These are phyloP conservation scores for Hawksworthiomyces lignivorus DNA, from an alignment of 2,329 filamentous ascomycete species.

Conservation along the genomic window DNA sequence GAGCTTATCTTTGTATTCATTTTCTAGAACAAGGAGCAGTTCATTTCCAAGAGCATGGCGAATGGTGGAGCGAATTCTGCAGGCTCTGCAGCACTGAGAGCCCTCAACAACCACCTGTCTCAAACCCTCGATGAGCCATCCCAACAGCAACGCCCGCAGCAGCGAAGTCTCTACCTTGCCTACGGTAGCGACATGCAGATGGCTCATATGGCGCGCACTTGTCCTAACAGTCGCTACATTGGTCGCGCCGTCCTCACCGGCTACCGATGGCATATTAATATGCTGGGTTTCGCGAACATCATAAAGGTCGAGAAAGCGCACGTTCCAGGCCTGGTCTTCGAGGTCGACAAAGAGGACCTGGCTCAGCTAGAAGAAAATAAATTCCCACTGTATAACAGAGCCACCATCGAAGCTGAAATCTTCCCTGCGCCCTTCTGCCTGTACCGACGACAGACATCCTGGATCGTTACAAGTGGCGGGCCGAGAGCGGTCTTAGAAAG, in stretches of 20 bases:
- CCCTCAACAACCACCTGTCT: too few species aligned
- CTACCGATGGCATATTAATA: constrained; percentile 8
- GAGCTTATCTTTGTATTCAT: too few species aligned
- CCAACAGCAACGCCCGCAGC: neutral
- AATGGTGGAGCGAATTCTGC: too few species aligned
- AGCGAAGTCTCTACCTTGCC: constrained; percentile 7
- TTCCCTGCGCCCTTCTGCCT: constrained; percentile 5
- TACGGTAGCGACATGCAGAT: constrained; percentile 11
- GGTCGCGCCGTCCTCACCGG: constrained; percentile 5
- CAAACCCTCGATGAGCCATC: too few species aligned
- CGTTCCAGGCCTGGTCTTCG: constrained; percentile 4
- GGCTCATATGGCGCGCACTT: constrained; percentile 4
- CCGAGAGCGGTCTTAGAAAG: constrained; percentile 2
- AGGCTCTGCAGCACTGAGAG: too few species aligned
- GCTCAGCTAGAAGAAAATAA: neutral
- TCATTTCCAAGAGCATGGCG: too few species aligned
- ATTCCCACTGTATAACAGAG: neutral
- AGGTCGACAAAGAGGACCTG: neutral
- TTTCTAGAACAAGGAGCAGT: too few species aligned
- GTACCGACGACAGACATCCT: constrained; percentile 5
- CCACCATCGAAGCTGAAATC: neutral
- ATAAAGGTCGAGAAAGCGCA: neutral
- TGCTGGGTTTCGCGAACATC: constrained; percentile 5
- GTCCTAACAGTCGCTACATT: constrained; percentile 7
- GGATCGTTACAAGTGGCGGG: constrained; percentile 6